These are phyloP conservation scores for Colletotrichum sp. DNA, from an alignment of 2,329 filamentous ascomycete species.

Conservation along the genomic window DNA sequence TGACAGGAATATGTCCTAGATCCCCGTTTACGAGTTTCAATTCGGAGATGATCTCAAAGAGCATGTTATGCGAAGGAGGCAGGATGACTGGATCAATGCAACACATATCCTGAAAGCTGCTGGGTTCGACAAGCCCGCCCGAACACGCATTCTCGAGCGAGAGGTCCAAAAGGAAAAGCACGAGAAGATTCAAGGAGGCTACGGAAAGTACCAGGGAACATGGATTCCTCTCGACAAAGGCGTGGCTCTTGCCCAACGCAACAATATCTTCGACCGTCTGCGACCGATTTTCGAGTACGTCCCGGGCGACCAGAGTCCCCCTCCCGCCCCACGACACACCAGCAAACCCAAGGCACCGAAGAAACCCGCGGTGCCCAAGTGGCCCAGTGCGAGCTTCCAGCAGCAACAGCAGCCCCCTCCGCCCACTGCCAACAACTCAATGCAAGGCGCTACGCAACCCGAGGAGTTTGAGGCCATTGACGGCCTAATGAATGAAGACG, in stretches of 20 bases:
- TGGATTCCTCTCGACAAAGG: conserved; percentile 92
- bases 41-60: conserved; percentile 78
- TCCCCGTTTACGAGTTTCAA: conserved; percentile 94
- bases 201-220: conserved; percentile 98
- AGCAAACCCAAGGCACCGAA: conserved; percentile 84
- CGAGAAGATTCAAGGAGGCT: conserved; percentile 97
- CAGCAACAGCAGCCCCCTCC: background rate
- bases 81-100: conserved; percentile 99
- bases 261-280: conserved; percentile 84
- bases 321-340: conserved; percentile 90
- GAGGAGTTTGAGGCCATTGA: conserved; percentile 72
- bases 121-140: conserved; percentile 94
- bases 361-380: conserved; percentile 68
- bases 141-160: conserved; percentile 92
- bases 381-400: conserved; percentile 43
- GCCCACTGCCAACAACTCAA: conserved; percentile 22
- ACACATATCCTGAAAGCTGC: conserved; percentile 98
- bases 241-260: conserved; percentile 81
- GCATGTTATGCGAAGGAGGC: conserved; percentile 94
- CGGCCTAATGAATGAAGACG: conserved; percentile 72
- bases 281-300: conserved; percentile 88
- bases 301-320: conserved; percentile 84
- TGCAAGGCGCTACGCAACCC: conserved; percentile 30
- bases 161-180: conserved; percentile 97
- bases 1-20: conserved; percentile 53